Percentiles rank a stretch among this genome's conserved stretches.
Evolutionary conservation across 2,329 filamentous ascomycete species (phyloP).

Genomic region (Chrysosporium queenslandicum): DNA sequence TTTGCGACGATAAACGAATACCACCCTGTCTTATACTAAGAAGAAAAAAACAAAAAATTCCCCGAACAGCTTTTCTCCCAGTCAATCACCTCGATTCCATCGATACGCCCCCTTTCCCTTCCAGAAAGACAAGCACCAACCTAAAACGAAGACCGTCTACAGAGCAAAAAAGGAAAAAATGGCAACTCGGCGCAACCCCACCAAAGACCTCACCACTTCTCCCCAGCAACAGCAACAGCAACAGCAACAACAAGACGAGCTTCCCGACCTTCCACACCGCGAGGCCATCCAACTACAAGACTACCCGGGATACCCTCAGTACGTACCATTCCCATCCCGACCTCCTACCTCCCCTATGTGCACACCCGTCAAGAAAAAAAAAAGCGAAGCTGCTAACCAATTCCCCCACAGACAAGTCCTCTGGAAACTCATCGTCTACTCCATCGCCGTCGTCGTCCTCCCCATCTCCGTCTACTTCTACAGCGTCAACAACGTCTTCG

Average conservation of each 20-base stretch:
- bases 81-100: not conserved
- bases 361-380: too few relatives aligned
- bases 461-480: slow-evolving; percentile 86
- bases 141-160: not conserved
- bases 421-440: slow-evolving; percentile 80
- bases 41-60: too few relatives aligned
- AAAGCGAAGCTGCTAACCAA: not conserved
- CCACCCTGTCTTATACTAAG: not conserved
- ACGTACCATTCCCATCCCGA: not conserved
- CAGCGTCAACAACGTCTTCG: slow-evolving; percentile 62
- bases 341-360: not conserved
- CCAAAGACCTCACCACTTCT: slow-evolving; percentile 17
- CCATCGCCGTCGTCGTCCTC: slow-evolving; percentile 75
- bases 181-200: slow-evolving; percentile 26
- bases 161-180: slow-evolving; percentile 18
- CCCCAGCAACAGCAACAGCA: slow-evolving; percentile 17
- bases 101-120: not conserved
- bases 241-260: not conserved
- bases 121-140: too few relatives aligned
- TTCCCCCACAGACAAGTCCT: slow-evolving; percentile 59
- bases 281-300: not conserved
- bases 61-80: not conserved
- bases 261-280: too few relatives aligned
- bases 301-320: slow-evolving; percentile 7
- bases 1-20: slow-evolving; percentile 4